Evolutionary conservation across 2,329 filamentous ascomycete genomes (phyloP).

Genomic region (Ceratocystis colombiana): DNA sequence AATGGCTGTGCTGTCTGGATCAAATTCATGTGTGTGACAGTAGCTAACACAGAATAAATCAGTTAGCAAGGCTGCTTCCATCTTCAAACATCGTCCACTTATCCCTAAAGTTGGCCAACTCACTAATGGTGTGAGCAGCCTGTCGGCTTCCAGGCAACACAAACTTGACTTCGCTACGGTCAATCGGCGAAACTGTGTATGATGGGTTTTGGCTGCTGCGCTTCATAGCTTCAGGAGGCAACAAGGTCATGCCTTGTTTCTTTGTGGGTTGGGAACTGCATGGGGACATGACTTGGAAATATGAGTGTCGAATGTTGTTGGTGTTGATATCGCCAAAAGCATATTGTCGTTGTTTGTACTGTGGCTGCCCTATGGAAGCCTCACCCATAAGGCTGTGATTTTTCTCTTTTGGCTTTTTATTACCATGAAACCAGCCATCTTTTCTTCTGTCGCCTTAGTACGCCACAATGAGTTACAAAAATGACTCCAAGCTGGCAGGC

Average conservation of each 20-base stretch:
- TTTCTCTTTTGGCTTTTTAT: background rate
- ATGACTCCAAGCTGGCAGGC: background rate
- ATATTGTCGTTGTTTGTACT: background rate
- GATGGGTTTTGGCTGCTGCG: background rate
- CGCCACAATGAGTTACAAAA: background rate
- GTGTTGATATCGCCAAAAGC: background rate
- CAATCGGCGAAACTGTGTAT: background rate
- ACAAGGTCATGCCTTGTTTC: background rate
- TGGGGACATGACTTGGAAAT: background rate
- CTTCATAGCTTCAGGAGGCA: slow-evolving; percentile 1
- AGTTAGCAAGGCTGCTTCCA: background rate
- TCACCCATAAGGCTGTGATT: background rate
- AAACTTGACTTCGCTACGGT: slow-evolving; percentile 21
- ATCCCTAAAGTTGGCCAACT: background rate
- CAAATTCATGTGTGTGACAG: background rate
- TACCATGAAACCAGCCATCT: background rate
- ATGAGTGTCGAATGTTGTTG: background rate
- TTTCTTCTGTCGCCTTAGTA: background rate
- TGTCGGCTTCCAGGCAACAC: slow-evolving; percentile 21
- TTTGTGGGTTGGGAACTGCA: background rate
- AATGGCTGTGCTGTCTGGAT: slow-evolving; percentile 32
- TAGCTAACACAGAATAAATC: background rate
- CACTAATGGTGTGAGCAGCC: slow-evolving; percentile 3
- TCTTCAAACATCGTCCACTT: background rate
- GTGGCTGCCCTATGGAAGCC: background rate